A percentile compares a stretch with the other conserved stretches of the same genome.
These are phyloP conservation scores for Clavaria fumosa DNA, from an alignment of 768 basidiomycete genomes.

Conservation along the genomic window DNA sequence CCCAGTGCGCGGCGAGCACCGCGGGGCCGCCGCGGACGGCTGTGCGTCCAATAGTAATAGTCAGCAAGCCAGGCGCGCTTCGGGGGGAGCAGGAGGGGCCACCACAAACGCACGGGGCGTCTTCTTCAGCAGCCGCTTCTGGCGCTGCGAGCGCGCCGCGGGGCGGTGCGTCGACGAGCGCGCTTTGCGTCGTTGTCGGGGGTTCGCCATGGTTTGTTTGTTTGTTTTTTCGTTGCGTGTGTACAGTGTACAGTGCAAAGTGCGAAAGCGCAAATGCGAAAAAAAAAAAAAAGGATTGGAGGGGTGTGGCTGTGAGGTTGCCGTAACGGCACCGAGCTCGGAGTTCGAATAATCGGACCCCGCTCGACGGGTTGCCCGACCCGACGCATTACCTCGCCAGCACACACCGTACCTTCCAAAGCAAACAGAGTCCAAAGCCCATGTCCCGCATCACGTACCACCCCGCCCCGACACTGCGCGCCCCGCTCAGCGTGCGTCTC, in stretches of 20 bases:
- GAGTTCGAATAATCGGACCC: too few species aligned
- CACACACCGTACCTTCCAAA: too few species aligned
- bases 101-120: constrained; percentile 40
- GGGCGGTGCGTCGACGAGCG: constrained; percentile 63
- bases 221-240: neutral
- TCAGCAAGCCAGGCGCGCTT: too few species aligned
- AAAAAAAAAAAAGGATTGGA: too few species aligned
- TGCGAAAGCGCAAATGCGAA: too few species aligned
- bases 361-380: too few species aligned
- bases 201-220: constrained; percentile 62
- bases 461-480: constrained; percentile 22
- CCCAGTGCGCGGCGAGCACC: constrained; percentile 74
- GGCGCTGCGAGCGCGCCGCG: constrained; percentile 57
- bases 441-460: constrained; percentile 33
- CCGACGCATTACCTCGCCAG: too few species aligned
- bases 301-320: too few species aligned
- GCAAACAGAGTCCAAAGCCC: too few species aligned
- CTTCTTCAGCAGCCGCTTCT: constrained; percentile 66
- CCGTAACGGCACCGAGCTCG: too few species aligned
- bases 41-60: constrained; percentile 2
- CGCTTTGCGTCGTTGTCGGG: constrained; percentile 78
- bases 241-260: too few species aligned
- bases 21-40: constrained; percentile 77
- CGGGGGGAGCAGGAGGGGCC: too few species aligned
- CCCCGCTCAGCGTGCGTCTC: constrained; percentile 24